A percentile compares a stretch with the other conserved stretches of the same genome.
phyloP scores from a whole-genome alignment of 2,329 filamentous ascomycete species.

The Monosporascus cannonballus region DNA sequence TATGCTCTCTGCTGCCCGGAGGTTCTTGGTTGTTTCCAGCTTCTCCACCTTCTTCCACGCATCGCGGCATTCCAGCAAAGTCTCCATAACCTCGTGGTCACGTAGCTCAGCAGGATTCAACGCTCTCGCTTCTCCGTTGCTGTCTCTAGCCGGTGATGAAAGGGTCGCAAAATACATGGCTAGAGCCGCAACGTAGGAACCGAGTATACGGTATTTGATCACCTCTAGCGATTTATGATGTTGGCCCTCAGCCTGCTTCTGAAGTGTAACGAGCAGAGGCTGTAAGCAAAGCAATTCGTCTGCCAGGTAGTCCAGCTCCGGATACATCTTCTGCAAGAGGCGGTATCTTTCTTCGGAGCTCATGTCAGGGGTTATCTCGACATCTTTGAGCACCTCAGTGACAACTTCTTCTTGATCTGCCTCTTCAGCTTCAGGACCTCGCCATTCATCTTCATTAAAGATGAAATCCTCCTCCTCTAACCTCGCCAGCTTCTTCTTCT shows the following conservation, averaged over 20 bases:
- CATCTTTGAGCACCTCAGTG: conserved; percentile 78
- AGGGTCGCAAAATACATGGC: conserved; percentile 93
- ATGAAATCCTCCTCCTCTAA: conserved; percentile 92
- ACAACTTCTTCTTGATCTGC: conserved; percentile 55
- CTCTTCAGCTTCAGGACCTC: conserved; percentile 47
- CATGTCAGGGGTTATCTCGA: conserved; percentile 79
- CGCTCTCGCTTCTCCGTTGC: conserved; percentile 46
- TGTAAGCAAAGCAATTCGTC: conserved; percentile 74
- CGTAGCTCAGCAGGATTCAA: conserved; percentile 73
- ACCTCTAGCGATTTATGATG: conserved; percentile 49
- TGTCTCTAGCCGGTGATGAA: conserved; percentile 68
- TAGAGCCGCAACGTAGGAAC: conserved; percentile 79
- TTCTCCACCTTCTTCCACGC: conserved; percentile 73
- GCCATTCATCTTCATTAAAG: conserved; percentile 86
- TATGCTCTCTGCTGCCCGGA: conserved; percentile 9
- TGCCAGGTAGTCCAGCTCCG: conserved; percentile 82
- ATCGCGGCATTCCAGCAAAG: conserved; percentile 69
- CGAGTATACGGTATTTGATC: conserved; percentile 72
- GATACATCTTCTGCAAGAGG: conserved; percentile 75
- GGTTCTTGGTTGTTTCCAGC: conserved; percentile 43
- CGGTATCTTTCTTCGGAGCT: conserved; percentile 65
- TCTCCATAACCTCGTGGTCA: conserved; percentile 88
- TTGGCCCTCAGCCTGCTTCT: conserved; percentile 49
- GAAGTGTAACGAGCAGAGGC: conserved; percentile 53
- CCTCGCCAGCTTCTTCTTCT: conserved; percentile 82